Base-by-base conservation (phyloP, 345 rosid genomes). In the Camelina hispida region DNA sequence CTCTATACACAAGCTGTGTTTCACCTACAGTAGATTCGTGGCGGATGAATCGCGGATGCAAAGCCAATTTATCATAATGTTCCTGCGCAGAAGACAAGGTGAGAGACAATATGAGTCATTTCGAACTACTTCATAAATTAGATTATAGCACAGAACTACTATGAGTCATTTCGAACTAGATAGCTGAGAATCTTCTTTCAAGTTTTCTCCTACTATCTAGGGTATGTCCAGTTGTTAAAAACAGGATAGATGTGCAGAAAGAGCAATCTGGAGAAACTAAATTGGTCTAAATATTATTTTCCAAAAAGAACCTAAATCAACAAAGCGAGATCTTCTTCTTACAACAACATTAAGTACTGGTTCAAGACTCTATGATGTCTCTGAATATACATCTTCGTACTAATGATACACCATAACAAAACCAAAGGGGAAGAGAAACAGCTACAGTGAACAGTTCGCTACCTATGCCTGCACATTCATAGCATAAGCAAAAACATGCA, bases 21-120 rank as follows among this genome's bases (percentile, higher is more conserved):
- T 73, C 66, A 83, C 98, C 79, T 81, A 91, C 98, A 68, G 98
- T 93, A 53, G 98, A 93, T 48, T 93, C 98, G 57, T 88, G 90
- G 35, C 97, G 93, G 72, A 91, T 77, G 66, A 32, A 78, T 18
- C 98, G 87, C 8, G 87, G 93, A 66, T 64, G 82, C 43, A 80
- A 80, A 37, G 84, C 82, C 80, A 93, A 65, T 62, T 86, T 89
- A 65, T 87, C 89, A 32, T 89, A 91, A 68, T 85, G 85, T 80
- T 87, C 94, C 98, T 93, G 83, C 85, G 68, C 66, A 52, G 55
- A 60, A 72, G 60, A 64, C 16, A 55, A 71, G 35, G 72, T 13
- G 9, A 64, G 47, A 57, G 43, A 32, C 20, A 53, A 22, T 52
- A 57, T n/a, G 57, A 63, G 64, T 30, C 12, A 30, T 18, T 42